phyloP scores from a whole-genome alignment of 176 grass and related monocot species.

The Triticum urartu region DNA sequence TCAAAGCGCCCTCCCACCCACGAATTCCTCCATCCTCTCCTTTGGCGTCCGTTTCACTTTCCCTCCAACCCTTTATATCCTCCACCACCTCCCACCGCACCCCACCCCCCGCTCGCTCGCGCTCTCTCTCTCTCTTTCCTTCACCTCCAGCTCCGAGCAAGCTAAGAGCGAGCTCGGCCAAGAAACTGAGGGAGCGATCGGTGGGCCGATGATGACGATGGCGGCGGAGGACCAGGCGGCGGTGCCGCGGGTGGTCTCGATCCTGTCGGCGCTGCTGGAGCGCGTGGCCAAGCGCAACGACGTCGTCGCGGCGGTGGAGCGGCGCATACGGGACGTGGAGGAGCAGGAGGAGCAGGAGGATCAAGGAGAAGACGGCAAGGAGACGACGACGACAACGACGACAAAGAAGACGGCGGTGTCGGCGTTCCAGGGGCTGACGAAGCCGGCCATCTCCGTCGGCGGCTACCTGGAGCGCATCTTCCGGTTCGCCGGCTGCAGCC shows the following conservation, averaged over 20 bases:
- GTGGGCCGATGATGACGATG: conserved; percentile 25
- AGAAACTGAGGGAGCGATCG: neutral
- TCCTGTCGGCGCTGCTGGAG: conserved; percentile 81
- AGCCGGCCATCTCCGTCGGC: conserved; percentile 81
- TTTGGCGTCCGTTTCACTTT: conserved; percentile 21
- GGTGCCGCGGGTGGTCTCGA: conserved; percentile 77
- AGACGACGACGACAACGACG: neutral
- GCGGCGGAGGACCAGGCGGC: conserved; percentile 26
- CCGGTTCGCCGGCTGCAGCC: conserved; percentile 84
- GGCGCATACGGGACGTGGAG: neutral
- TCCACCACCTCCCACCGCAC: conserved; percentile 20
- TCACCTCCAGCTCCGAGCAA: neutral
- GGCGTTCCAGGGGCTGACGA: conserved; percentile 83
- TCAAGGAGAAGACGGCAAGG: neutral
- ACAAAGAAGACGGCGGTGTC: conserved; percentile 2
- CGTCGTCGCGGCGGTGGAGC: conserved; percentile 2
- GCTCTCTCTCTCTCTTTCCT: neutral
- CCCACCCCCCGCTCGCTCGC: neutral
- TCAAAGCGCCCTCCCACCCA: neutral
- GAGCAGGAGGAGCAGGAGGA: neutral
- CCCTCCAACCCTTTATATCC: conserved; percentile 54
- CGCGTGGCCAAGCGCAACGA: conserved; percentile 74
- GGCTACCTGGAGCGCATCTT: conserved; percentile 98
- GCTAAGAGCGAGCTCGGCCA: neutral
- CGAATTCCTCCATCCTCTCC: neutral